A percentile compares a stretch with the other conserved stretches of the same genome.
Evolutionary conservation across 805 yeast genomes (phyloP).

Genomic region (Metschnikowia similis): DNA sequence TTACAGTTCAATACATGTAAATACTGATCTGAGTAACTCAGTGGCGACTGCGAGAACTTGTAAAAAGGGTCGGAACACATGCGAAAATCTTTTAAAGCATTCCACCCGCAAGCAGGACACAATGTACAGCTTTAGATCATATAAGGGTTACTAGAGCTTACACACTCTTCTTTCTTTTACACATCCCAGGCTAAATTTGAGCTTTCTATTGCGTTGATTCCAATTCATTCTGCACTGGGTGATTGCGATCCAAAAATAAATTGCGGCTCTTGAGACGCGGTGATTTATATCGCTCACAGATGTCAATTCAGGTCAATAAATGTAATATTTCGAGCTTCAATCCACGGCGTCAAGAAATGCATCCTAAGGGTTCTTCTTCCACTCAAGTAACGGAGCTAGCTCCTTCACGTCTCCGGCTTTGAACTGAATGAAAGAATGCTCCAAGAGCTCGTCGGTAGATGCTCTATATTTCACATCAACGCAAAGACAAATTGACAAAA

Average conservation of each 20-base stretch:
- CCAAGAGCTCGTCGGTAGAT: conserved; percentile 78
- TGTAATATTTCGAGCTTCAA: background rate
- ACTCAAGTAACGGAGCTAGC: conserved; percentile 56
- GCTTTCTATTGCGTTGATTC: background rate
- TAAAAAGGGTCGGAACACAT: too few species aligned
- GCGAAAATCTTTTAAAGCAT: too few species aligned
- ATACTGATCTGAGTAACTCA: too few species aligned
- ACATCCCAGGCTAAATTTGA: background rate
- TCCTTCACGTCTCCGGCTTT: conserved; percentile 59
- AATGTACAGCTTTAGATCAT: too few species aligned
- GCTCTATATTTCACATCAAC: conserved; percentile 94
- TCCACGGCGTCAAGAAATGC: background rate
- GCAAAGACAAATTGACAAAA: conserved; percentile 85
- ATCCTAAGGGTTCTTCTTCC: conserved; percentile 25
- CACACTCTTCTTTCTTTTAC: background rate
- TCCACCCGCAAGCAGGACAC: too few species aligned
- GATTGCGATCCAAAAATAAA: background rate
- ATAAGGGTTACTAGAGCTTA: background rate
- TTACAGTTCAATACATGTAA: too few species aligned
- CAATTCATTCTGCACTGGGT: background rate
- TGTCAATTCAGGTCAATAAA: background rate
- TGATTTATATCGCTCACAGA: background rate
- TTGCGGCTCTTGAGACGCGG: background rate
- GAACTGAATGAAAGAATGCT: conserved; percentile 63
- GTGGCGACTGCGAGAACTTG: too few species aligned